These are phyloP conservation scores for Allium fistulosum DNA, from an alignment of 106 monocot species.

Conservation along the genomic window DNA sequence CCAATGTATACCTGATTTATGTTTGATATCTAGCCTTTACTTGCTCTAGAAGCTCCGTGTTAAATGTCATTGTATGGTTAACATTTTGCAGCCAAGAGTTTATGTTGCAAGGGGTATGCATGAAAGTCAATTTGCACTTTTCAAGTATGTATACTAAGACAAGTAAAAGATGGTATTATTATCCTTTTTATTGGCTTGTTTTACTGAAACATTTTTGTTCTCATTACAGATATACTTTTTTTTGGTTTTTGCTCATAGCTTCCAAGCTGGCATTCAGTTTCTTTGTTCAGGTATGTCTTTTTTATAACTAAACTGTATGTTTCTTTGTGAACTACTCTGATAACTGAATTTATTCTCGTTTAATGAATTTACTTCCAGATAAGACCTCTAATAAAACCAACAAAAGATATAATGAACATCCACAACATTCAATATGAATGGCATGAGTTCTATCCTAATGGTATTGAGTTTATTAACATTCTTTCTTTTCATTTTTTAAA, in stretches of 20 bases:
- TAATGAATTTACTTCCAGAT: constrained; percentile 34
- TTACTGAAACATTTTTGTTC: constrained; percentile 5
- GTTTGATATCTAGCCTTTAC: neutral
- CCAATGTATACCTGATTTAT: too few relatives aligned
- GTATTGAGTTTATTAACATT: constrained; percentile 20
- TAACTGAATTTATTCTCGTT: neutral
- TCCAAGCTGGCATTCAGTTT: constrained; percentile 88
- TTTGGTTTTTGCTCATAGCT: constrained; percentile 84
- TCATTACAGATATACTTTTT: constrained; percentile 77
- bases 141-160: constrained; percentile 58
- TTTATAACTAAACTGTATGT: constrained; percentile 1
- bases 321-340: neutral
- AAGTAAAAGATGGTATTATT: neutral
- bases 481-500: neutral
- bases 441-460: constrained; percentile 96
- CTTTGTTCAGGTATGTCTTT: constrained; percentile 52
- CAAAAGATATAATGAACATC: constrained; percentile 94
- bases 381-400: constrained; percentile 79
- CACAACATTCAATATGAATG: constrained; percentile 72
- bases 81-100: constrained; percentile 70
- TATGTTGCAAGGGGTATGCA: constrained; percentile 99
- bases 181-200: neutral
- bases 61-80: neutral
- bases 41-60: neutral
- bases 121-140: constrained; percentile 87